Evolutionary conservation across 1,284 basidiomycete species (phyloP).

Genomic region (Xerocomus nothofagi): DNA sequence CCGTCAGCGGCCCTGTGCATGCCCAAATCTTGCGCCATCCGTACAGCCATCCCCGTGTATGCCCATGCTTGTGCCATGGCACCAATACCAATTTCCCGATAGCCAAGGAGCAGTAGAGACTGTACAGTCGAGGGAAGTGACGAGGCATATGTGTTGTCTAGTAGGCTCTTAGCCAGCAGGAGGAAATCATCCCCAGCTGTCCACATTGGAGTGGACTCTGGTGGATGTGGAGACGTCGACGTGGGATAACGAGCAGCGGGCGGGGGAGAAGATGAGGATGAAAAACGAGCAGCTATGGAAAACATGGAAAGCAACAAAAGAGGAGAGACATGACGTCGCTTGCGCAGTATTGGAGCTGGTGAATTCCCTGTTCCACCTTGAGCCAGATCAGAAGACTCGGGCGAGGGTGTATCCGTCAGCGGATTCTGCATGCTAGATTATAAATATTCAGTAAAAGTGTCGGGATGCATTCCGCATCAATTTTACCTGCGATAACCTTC

Average conservation of each 20-base stretch:
- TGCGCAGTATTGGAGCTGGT: constrained; percentile 41
- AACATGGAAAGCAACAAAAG: constrained; percentile 78
- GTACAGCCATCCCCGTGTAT: constrained; percentile 75
- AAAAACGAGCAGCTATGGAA: constrained; percentile 73
- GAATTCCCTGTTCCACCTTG: constrained; percentile 30
- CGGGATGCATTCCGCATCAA: neutral
- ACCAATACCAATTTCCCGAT: constrained; percentile 82
- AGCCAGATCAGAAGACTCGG: constrained; percentile 31
- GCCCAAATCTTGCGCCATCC: constrained; percentile 86
- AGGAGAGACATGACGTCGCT: constrained; percentile 53
- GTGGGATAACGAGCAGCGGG: constrained; percentile 41
- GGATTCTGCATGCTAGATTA: constrained; percentile 26
- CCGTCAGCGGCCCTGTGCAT: constrained; percentile 83
- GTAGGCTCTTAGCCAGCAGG: constrained; percentile 65
- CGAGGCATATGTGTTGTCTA: constrained; percentile 65
- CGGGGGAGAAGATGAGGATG: constrained; percentile 35
- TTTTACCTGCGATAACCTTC: constrained; percentile 54
- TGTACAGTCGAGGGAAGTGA: constrained; percentile 71
- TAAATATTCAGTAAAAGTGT: neutral
- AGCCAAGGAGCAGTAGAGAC: constrained; percentile 75
- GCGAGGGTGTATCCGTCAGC: constrained; percentile 31
- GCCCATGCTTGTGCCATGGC: constrained; percentile 87
- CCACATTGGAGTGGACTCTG: constrained; percentile 74
- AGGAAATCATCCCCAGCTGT: constrained; percentile 76
- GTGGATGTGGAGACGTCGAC: constrained; percentile 40